phyloP scores from a whole-genome alignment of 2,329 filamentous ascomycete genomes.

The Annulohypoxylon truncatum region DNA sequence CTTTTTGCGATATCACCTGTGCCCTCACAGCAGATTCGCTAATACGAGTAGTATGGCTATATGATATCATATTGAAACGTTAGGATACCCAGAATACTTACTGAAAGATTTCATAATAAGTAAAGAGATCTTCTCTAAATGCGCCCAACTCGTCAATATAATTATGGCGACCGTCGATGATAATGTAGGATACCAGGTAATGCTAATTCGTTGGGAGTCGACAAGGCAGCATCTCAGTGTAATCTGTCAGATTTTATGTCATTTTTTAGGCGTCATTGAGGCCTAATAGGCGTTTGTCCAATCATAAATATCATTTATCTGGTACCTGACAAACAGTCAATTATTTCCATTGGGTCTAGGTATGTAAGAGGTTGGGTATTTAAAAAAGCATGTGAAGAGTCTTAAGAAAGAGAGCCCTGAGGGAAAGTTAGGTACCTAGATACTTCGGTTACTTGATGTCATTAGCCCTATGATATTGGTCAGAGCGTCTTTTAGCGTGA shows the following conservation, averaged over 20 bases:
- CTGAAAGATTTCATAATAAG: no score
- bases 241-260: background rate
- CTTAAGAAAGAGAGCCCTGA: background rate
- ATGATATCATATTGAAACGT: background rate
- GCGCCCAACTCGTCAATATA: no score
- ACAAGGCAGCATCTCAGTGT: background rate
- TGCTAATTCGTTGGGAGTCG: background rate
- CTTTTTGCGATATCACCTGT: background rate
- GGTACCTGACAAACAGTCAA: background rate
- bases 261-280: background rate
- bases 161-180: no score
- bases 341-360: background rate
- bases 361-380: background rate
- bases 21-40: background rate
- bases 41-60: background rate
- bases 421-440: background rate
- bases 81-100: no score
- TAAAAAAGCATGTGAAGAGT: background rate
- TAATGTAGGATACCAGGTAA: no score
- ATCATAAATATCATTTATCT: background rate
- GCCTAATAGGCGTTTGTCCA: background rate
- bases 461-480: background rate
- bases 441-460: background rate
- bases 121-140: no score
- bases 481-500: background rate